phyloP scores from a whole-genome alignment of 306 rosid species.

The Delonix regia region DNA sequence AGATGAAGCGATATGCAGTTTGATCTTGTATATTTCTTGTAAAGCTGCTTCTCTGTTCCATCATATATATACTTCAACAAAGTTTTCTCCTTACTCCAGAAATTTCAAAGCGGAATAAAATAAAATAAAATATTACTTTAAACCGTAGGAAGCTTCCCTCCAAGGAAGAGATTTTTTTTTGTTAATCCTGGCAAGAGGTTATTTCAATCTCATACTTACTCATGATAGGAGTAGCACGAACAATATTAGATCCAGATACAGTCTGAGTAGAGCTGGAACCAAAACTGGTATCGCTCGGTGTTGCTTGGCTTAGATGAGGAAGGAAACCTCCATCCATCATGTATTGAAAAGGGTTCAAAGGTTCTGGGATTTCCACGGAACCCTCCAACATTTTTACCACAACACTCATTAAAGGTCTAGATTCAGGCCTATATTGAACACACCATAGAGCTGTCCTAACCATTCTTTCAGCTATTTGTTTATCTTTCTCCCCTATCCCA shows the following conservation, averaged over 20 bases:
- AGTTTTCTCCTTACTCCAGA: neutral
- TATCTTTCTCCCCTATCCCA: constrained; percentile 39
- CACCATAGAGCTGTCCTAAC: constrained; percentile 42
- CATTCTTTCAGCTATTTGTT: constrained; percentile 23
- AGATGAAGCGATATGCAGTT: too few species aligned
- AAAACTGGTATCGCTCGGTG: neutral
- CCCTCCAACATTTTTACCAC: constrained; percentile 53
- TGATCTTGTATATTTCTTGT: too few species aligned
- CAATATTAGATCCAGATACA: constrained; percentile 2
- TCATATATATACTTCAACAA: too few species aligned
- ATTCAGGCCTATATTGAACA: constrained; percentile 36
- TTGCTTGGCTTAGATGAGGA: neutral
- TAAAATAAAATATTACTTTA: too few species aligned
- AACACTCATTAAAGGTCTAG: constrained; percentile 37
- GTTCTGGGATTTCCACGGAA: constrained; percentile 33
- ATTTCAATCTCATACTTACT: constrained; percentile 35
- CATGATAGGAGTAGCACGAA: constrained; percentile 31
- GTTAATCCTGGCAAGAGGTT: neutral
- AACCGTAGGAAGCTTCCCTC: too few species aligned
- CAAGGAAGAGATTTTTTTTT: too few species aligned
- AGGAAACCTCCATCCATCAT: constrained; percentile 5
- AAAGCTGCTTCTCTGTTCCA: too few species aligned
- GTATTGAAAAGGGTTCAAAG: constrained; percentile 38
- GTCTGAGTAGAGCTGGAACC: neutral
- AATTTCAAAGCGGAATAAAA: too few species aligned